Evolutionary conservation across 2,329 filamentous ascomycete species (phyloP).

Genomic region (Nannizziopsis arthrosporioides): DNA sequence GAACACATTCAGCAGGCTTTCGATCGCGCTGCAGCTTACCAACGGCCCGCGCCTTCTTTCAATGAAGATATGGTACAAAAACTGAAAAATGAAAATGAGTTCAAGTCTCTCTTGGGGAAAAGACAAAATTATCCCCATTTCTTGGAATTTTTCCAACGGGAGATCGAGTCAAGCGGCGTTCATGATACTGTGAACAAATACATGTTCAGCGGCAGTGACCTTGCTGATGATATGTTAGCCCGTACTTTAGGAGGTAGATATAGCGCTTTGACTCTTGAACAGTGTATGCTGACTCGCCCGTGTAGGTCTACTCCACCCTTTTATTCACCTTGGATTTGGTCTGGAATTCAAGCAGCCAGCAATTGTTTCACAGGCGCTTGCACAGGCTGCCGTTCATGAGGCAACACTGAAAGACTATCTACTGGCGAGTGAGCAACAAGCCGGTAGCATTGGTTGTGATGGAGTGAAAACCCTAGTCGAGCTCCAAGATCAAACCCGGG

Average conservation of each 20-base stretch:
- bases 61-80: conserved; percentile 43
- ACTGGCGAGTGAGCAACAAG: conserved; percentile 25
- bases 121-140: conserved; percentile 59
- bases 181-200: conserved; percentile 52
- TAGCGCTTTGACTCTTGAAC: background rate
- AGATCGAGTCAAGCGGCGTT: conserved; percentile 57
- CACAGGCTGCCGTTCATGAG: conserved; percentile 61
- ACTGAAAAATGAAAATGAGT: conserved; percentile 46
- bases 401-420: conserved; percentile 45
- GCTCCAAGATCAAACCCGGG: conserved; percentile 50
- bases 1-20: conserved; percentile 53
- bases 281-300: background rate
- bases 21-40: conserved; percentile 53
- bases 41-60: conserved; percentile 42
- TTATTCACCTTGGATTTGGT: conserved; percentile 78
- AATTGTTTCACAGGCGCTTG: conserved; percentile 67
- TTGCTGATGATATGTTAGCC: conserved; percentile 56
- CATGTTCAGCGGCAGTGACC: conserved; percentile 54
- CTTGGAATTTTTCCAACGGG: conserved; percentile 60
- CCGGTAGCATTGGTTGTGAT: conserved; percentile 22
- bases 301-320: conserved; percentile 59
- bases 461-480: conserved; percentile 40
- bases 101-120: conserved; percentile 51
- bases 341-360: conserved; percentile 72
- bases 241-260: conserved; percentile 53